Evolutionary conservation across 2,329 filamentous ascomycete species (phyloP).

Genomic region (Aureobasidium musti): DNA sequence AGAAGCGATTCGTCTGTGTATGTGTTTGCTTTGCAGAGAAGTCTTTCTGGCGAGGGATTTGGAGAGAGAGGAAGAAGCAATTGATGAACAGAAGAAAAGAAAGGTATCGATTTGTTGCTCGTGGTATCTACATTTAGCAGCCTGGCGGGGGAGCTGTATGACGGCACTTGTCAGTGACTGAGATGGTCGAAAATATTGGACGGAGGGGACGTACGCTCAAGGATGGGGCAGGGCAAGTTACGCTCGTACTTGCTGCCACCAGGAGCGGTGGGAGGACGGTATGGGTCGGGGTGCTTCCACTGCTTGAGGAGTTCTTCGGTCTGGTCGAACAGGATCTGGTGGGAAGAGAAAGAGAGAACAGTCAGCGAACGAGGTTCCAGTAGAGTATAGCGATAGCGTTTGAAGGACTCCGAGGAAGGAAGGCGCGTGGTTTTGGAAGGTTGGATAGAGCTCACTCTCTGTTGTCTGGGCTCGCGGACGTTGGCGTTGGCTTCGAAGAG

Average conservation of each 20-base stretch:
- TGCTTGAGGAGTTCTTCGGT: slow-evolving; percentile 84
- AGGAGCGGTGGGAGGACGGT: slow-evolving; percentile 82
- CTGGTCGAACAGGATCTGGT: slow-evolving; percentile 77
- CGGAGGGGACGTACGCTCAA: slow-evolving; percentile 67
- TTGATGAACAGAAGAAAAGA: slow-evolving; percentile 25
- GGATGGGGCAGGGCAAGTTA: slow-evolving; percentile 77
- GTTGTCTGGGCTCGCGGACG: slow-evolving; percentile 79
- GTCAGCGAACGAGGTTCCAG: slow-evolving; percentile 1
- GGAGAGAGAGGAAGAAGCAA: neutral
- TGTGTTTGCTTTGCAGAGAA: neutral
- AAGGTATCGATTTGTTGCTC: slow-evolving; percentile 15
- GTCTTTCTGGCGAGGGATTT: neutral
- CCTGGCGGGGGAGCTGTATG: slow-evolving; percentile 51
- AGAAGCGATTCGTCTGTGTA: neutral
- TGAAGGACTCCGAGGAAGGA: neutral
- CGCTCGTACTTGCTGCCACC: slow-evolving; percentile 97
- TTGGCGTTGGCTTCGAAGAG: slow-evolving; percentile 93
- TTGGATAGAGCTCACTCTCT: slow-evolving; percentile 63
- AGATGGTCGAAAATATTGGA: neutral
- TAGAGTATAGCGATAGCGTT: slow-evolving; percentile 28
- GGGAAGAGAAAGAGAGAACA: neutral
- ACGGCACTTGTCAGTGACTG: slow-evolving; percentile 21
- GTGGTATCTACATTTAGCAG: slow-evolving; percentile 29
- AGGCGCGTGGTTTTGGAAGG: neutral
- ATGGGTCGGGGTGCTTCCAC: slow-evolving; percentile 98